These are phyloP conservation scores for Xanthoparmelia taractica DNA, from an alignment of 495 filamentous ascomycete genomes.

Conservation along the genomic window DNA sequence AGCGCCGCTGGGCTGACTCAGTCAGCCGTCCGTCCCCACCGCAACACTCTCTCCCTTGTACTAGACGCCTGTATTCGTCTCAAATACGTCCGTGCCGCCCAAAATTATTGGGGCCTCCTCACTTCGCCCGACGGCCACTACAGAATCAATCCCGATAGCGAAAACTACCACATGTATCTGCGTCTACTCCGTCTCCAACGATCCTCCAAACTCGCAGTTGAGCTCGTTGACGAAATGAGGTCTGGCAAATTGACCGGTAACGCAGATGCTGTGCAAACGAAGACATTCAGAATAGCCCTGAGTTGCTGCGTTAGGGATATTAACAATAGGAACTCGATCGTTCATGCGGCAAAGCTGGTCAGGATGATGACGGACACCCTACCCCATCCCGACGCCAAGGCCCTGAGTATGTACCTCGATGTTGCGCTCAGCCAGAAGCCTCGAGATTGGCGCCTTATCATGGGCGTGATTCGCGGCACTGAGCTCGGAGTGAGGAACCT, in stretches of 20 bases:
- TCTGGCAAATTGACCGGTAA: conserved; percentile 23
- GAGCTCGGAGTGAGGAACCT: conserved; percentile 17
- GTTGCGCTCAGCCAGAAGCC: conserved; percentile 24
- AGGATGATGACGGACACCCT: conserved; percentile 44
- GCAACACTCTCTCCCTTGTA: conserved; percentile 61
- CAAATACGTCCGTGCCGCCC: conserved; percentile 41
- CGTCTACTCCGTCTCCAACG: conserved; percentile 57
- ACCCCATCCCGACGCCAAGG: conserved; percentile 37
- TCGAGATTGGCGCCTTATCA: conserved; percentile 20
- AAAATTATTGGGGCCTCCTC: conserved; percentile 67
- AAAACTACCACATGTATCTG: conserved; percentile 60
- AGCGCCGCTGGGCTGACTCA: conserved; percentile 2
- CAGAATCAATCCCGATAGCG: conserved; percentile 57
- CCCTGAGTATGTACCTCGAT: conserved; percentile 33
- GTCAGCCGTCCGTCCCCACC: conserved; percentile 48
- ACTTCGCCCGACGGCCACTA: conserved; percentile 38
- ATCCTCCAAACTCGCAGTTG: conserved; percentile 46
- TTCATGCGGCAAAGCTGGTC: conserved; percentile 49
- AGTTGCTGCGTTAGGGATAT: conserved; percentile 60
- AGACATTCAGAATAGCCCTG: conserved; percentile 65
- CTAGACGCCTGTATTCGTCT: conserved; percentile 52
- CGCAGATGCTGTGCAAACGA: conserved; percentile 31
- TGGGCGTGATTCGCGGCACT: conserved; percentile 10
- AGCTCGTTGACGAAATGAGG: conserved; percentile 44
- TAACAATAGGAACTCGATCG: conserved; percentile 55